Evolutionary conservation across 140 eudicot genomes (phyloP), one percentile per base, ranked within the genome.

Genomic region (Anethum foeniculum): DNA sequence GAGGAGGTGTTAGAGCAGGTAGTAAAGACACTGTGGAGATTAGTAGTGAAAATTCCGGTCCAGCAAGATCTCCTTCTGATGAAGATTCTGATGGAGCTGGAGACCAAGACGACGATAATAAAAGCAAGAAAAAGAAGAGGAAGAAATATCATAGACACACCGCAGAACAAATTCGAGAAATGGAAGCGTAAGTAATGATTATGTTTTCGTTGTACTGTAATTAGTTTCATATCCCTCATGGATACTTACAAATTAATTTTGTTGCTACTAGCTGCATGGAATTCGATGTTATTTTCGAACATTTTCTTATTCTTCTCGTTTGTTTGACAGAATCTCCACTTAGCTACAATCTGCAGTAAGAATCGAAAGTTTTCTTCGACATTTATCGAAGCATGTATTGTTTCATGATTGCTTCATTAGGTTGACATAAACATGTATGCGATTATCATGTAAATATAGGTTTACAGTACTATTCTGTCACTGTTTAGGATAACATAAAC

Each of bases 101-200:
- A 19, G 96, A 87, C 21, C 90, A 85, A 3, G 97, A 87, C 14
- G 97, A 93, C 5, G 89, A 76, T 7, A 67, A 77, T n/a, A 87
- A 80, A 58, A 80, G 71, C 43, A 87, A 85, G 72, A 92, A 79
- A 67, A 95, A 87, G 87, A 95, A 89, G 86, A 86, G 98, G 65
- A 95, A 91, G 84, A 95, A 89, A 85, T 93, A 95, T 82, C 98
- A 95, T 86, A 87, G 99, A 62, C 99, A 95, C 83, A 95, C 99
- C 58, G 88, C 93, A 13, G 90, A 95, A 48, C 99, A 95, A 79
- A 95, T 95, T 32, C 88, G 90, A 80, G 96, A 93, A 84, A 93
- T 95, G 99, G 99, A 95, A 82, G 91, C 93, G 99, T 95, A 81
- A 81, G 96, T 88, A 36, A 19, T 75, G 4, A 44, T 38, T 73